Evolutionary conservation across 1,284 basidiomycete species (phyloP), one percentile per base, ranked within the genome.

Genomic region (Golubevia sp.): DNA sequence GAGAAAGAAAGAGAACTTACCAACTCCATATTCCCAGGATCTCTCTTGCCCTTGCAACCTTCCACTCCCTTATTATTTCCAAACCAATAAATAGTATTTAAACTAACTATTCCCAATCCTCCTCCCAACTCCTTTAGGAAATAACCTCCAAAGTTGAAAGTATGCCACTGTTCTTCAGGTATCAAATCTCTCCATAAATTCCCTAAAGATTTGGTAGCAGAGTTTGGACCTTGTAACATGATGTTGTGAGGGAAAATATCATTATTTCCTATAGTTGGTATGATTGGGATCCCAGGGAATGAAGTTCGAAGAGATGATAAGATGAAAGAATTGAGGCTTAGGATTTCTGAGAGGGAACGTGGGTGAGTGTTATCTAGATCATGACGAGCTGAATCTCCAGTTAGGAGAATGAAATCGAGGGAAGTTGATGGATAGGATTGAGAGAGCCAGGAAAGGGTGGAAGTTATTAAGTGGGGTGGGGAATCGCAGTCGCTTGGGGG

Each of bases 31-130:
- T 44, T 23, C 30, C 57, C 59, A 6, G 49, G 30, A 0, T 64
- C 61, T 49, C 67, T 71, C 23, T 63, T 72, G 51, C 54, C 56
- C 13, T 66, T 61, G 59, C 85, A 86, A 1, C 85, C 85, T 53
- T 85, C 84, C 18, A 78, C 74, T 89, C 92, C 91, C 86, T 93
- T 92, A 85, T 97, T 97, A 34, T 90, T 90, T 78, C 93, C 91
- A 84, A 92, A 97, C 85, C 93, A 95, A 85, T 93, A 97, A 84
- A 97, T 88, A 1, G 94, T 95, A 84, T 96, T 97, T 64, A 97
- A 85, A 70, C 90, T 91, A 79, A 97, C 90, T 53, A 91, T 92
- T 6, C 92, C 92, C 20, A 96, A 79, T 59, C 88, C 81, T 73
- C 90, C 87, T 0, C 91, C 90, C 25, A 96, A 88, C 78, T 97